These are phyloP conservation scores for Penicillium chermesinum DNA, from an alignment of 495 filamentous ascomycete species.

Conservation along the genomic window DNA sequence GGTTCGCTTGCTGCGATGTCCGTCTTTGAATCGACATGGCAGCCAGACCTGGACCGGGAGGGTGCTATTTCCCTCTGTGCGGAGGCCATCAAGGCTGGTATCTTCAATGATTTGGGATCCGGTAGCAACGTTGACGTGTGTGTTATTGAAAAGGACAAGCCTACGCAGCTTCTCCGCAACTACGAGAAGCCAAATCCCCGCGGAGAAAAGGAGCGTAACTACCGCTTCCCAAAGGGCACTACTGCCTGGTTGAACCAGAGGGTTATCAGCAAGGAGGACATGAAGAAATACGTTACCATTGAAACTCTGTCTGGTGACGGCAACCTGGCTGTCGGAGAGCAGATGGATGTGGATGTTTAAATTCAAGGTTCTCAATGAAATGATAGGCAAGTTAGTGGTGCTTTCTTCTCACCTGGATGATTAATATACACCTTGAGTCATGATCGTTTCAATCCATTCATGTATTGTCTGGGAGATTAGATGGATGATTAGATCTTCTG, in stretches of 20 bases:
- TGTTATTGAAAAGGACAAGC: conserved; percentile 87
- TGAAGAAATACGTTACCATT: conserved; percentile 91
- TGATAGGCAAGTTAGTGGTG: conserved; percentile 9
- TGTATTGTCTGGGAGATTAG: too few relatives aligned
- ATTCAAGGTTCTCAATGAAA: conserved; percentile 1
- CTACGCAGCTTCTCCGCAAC: conserved; percentile 80
- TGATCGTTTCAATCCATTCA: conserved; percentile 9
- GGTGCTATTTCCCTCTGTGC: conserved; percentile 77
- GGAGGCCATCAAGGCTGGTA: conserved; percentile 92
- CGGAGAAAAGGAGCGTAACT: conserved; percentile 85
- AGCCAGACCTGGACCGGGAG: conserved; percentile 68
- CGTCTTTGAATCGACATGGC: conserved; percentile 96
- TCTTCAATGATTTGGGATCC: conserved; percentile 97
- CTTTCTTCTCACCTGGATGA: too few relatives aligned
- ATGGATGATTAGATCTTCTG: too few relatives aligned
- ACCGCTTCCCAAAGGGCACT: conserved; percentile 81
- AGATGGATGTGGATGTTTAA: conserved; percentile 91
- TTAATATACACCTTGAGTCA: conserved; percentile 20
- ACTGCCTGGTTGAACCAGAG: conserved; percentile 93
- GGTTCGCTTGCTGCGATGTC: conserved; percentile 96
- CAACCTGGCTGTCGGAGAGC: conserved; percentile 62
- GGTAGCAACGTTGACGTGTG: conserved; percentile 97
- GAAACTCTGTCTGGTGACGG: conserved; percentile 65
- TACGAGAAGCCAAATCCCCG: conserved; percentile 90
- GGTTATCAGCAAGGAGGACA: conserved; percentile 84